Conservation (phyloP, 441 rosid species). For the Gossypium lobatum region DNA sequence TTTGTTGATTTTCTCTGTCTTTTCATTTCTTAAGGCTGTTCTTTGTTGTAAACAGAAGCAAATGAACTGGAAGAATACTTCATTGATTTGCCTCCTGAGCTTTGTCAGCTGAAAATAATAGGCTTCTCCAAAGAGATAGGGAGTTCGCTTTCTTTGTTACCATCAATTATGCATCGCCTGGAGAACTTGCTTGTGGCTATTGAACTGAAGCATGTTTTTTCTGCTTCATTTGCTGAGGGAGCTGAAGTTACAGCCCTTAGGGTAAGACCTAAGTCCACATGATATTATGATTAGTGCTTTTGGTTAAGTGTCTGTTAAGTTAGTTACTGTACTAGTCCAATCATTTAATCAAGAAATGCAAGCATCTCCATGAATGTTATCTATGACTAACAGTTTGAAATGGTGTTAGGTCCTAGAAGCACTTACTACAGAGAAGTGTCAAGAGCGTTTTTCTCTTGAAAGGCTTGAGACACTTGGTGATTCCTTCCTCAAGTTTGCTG, state of each 20-base stretch:
- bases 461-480: slow-evolving; percentile 93
- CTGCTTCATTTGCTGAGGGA: slow-evolving; percentile 69
- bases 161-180: slow-evolving; percentile 89
- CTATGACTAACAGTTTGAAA: slow-evolving; percentile 22
- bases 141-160: slow-evolving; percentile 83
- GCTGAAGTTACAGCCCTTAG: slow-evolving; percentile 61
- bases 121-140: slow-evolving; percentile 92
- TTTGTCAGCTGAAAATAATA: slow-evolving; percentile 77
- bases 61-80: slow-evolving; percentile 75
- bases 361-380: slow-evolving; percentile 10
- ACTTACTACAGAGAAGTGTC: slow-evolving; percentile 94
- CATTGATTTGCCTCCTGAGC: slow-evolving; percentile 80
- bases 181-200: slow-evolving; percentile 92
- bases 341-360: not conserved
- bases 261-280: slow-evolving; percentile 38
- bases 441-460: slow-evolving; percentile 94
- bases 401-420: slow-evolving; percentile 77
- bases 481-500: slow-evolving; percentile 88
- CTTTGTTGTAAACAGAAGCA: slow-evolving; percentile 43
- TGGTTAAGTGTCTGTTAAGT: slow-evolving; percentile 15
- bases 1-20: slow-evolving; percentile 3
- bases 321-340: slow-evolving; percentile 14
- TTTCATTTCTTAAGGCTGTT: not conserved
- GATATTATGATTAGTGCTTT: slow-evolving; percentile 18
- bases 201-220: slow-evolving; percentile 66